A percentile compares a stretch with the other conserved stretches of the same genome.
Conservation (phyloP, 2,329 filamentous ascomycete species). For the Lasiodiplodia sp. region DNA sequence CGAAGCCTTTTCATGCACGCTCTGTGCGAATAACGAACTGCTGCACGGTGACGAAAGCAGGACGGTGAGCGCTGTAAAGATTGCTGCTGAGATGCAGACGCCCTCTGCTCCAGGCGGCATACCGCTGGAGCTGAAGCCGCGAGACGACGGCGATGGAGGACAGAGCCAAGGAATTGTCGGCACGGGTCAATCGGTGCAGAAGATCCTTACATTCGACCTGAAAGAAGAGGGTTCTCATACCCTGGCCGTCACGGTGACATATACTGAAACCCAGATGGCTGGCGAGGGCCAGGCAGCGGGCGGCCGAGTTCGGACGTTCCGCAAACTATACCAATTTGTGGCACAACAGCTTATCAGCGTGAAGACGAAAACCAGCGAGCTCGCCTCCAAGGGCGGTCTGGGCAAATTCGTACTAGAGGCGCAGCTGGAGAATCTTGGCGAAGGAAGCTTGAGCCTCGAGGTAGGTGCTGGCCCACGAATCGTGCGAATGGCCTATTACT, state of each 20-base stretch:
- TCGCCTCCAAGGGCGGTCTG: constrained; percentile 55
- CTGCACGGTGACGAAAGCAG: constrained; percentile 48
- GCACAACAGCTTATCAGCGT: constrained; percentile 91
- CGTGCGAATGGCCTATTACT: constrained; percentile 1
- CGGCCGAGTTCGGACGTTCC: constrained; percentile 79
- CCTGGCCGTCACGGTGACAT: constrained; percentile 89
- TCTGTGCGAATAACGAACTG: constrained; percentile 93
- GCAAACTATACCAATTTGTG: constrained; percentile 96
- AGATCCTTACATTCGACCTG: constrained; percentile 83
- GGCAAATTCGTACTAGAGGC: constrained; percentile 82
- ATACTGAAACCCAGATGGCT: constrained; percentile 80
- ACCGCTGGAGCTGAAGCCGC: constrained; percentile 60
- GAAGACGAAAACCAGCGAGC: constrained; percentile 81
- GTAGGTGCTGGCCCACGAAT: constrained; percentile 41
- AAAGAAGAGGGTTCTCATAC: constrained; percentile 96
- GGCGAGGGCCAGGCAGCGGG: constrained; percentile 55
- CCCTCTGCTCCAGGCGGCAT: constrained; percentile 72
- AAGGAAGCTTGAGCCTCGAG: constrained; percentile 81
- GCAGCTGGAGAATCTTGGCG: constrained; percentile 93
- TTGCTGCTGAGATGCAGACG: constrained; percentile 95
- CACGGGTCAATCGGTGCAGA: constrained; percentile 75
- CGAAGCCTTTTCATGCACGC: constrained; percentile 91
- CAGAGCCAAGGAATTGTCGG: constrained; percentile 53
- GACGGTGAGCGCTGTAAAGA: constrained; percentile 76
- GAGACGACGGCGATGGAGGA: neutral